Conservation (phyloP, 768 basidiomycete genomes). For the Russula sp. region DNA sequence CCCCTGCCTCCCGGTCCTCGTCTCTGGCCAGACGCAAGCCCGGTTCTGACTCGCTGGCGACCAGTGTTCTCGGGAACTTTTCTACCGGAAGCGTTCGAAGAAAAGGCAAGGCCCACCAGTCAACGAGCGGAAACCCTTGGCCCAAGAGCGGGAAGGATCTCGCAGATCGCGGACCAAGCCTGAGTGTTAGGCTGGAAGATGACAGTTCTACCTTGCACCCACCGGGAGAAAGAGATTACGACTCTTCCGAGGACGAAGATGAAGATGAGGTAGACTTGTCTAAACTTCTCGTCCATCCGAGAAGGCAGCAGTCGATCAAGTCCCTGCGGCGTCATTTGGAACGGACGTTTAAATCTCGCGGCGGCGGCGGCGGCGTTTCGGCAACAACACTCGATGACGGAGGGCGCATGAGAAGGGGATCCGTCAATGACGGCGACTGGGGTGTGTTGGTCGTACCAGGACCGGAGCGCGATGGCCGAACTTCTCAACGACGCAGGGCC, state of each 20-base stretch:
- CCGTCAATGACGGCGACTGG: slow-evolving; percentile 23
- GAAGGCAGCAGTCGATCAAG: slow-evolving; percentile 66
- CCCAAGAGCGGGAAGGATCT: slow-evolving; percentile 28
- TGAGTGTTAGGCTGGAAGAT: slow-evolving; percentile 46
- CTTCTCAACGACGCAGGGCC: slow-evolving; percentile 6
- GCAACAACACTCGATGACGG: not conserved
- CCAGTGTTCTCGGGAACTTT: slow-evolving; percentile 5
- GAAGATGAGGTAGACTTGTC: slow-evolving; percentile 58
- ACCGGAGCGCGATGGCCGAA: slow-evolving; percentile 3
- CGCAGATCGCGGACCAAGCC: slow-evolving; percentile 27
- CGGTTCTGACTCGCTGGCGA: slow-evolving; percentile 13
- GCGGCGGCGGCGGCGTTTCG: not conserved
- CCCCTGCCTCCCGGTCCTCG: slow-evolving; percentile 56
- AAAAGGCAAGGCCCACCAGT: slow-evolving; percentile 28
- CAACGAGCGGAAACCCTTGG: slow-evolving; percentile 16
- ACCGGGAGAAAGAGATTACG: slow-evolving; percentile 23
- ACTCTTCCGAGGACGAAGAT: slow-evolving; percentile 39
- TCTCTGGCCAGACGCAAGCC: slow-evolving; percentile 34
- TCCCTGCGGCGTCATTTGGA: slow-evolving; percentile 62
- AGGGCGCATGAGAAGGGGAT: slow-evolving; percentile 19
- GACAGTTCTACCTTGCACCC: slow-evolving; percentile 44
- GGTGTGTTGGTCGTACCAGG: not conserved
- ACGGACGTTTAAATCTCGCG: slow-evolving; percentile 13
- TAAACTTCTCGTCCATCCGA: slow-evolving; percentile 61
- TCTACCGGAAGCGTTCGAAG: slow-evolving; percentile 24